A percentile compares a stretch with the other conserved stretches of the same genome.
Evolutionary conservation across 1,139 yeast genomes (phyloP).

Genomic region (Protomyces gravidus): DNA sequence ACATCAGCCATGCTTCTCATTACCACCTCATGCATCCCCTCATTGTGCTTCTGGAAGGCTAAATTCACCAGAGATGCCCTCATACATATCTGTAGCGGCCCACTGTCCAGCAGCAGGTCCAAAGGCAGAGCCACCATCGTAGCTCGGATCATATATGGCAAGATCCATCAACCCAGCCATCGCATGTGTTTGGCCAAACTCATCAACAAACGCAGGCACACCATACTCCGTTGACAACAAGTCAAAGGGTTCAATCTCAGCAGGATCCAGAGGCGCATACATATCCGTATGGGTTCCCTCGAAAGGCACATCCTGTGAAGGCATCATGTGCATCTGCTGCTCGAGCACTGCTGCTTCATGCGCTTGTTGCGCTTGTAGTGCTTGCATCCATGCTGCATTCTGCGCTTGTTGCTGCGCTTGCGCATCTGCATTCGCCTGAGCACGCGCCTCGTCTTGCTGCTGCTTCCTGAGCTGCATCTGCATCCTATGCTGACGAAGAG

Average conservation of each 20-base stretch:
- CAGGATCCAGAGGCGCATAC: too few relatives aligned
- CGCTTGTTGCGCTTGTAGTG: neutral
- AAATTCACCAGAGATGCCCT: neutral
- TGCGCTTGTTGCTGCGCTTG: neutral
- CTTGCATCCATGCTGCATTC: neutral
- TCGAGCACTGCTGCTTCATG: neutral
- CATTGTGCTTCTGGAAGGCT: too few relatives aligned
- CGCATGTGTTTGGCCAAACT: neutral
- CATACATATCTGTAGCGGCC: neutral
- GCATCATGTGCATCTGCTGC: neutral
- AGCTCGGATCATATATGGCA: neutral
- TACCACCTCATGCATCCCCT: too few relatives aligned
- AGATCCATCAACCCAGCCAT: neutral
- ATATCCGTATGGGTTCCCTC: neutral
- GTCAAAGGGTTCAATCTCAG: neutral
- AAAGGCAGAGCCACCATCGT: neutral
- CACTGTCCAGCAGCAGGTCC: neutral
- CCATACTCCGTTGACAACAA: neutral
- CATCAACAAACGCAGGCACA: neutral
- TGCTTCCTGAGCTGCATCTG: neutral
- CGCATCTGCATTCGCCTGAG: neutral
- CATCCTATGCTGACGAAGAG: neutral
- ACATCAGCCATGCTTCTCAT: too few relatives aligned
- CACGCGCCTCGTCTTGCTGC: neutral
- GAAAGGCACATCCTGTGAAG: neutral